These are phyloP conservation scores for Ogataea paradorogensis DNA, from an alignment of 805 yeast genomes.

Conservation along the genomic window DNA sequence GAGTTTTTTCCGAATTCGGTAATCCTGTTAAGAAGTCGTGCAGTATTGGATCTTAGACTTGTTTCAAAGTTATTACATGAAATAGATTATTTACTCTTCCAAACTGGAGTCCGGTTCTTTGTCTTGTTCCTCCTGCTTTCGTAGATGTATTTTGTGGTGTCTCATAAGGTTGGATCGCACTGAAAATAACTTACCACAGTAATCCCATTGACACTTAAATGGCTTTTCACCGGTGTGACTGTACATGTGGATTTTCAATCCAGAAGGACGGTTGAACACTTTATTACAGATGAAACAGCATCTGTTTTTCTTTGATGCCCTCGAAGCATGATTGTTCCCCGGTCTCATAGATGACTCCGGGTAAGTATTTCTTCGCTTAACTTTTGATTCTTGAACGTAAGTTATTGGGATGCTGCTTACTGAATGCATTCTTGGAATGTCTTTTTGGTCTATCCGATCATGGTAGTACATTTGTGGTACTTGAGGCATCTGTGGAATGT, in stretches of 20 bases:
- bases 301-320: constrained; percentile 14
- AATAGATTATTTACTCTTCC: not conserved
- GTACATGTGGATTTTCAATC: constrained; percentile 73
- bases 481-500: not conserved
- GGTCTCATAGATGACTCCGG: constrained; percentile 7
- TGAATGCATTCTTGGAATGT: constrained; percentile 14
- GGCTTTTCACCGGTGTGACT: constrained; percentile 85
- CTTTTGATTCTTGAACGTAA: not conserved
- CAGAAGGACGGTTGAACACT: constrained; percentile 78
- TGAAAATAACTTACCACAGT: constrained; percentile 67
- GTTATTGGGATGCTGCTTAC: constrained; percentile 1
- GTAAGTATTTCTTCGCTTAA: constrained; percentile 15
- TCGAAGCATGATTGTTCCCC: not conserved
- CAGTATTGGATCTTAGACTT: not conserved
- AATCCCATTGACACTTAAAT: constrained; percentile 56
- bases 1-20: not conserved
- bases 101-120: not conserved
- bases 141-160: constrained; percentile 64
- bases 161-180: constrained; percentile 81
- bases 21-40: not conserved
- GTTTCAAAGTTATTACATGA: not conserved
- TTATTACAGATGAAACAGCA: constrained; percentile 60
- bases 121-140: constrained; percentile 22
- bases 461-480: not conserved
- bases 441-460: constrained; percentile 3